These are phyloP conservation scores for Pythium rhizo-oryzae DNA, from an alignment of 352 stramenopile species.

Conservation along the genomic window DNA sequence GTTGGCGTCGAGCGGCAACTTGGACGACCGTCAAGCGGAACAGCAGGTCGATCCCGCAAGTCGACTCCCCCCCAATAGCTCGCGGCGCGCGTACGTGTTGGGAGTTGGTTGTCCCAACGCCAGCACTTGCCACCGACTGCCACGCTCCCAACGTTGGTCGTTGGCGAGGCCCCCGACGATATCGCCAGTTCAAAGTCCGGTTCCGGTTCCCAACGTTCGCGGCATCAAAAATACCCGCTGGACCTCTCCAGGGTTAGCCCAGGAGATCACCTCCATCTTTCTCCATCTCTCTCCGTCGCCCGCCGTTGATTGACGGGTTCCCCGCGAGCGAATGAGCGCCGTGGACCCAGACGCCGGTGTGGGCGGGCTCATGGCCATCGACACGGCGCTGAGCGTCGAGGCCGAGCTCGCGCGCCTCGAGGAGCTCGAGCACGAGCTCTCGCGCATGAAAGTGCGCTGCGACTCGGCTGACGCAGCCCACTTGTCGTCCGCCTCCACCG, in stretches of 20 bases:
- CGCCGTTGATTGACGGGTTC: slow-evolving; percentile 3
- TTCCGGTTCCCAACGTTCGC: no score
- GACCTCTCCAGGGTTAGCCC: neutral
- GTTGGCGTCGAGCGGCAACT: neutral
- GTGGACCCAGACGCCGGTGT: neutral
- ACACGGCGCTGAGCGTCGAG: slow-evolving; percentile 20
- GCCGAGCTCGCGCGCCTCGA: slow-evolving; percentile 22
- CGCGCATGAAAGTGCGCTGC: slow-evolving; percentile 34
- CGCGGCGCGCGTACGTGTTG: no score
- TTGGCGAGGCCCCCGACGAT: no score
- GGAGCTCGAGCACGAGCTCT: slow-evolving; percentile 26
- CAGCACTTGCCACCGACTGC: no score
- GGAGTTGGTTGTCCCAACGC: no score
- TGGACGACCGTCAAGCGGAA: neutral
- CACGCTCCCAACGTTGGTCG: no score
- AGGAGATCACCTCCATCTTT: neutral
- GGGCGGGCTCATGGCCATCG: slow-evolving; percentile 14
- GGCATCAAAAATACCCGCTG: neutral
- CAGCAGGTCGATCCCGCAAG: neutral
- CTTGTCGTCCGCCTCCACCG: slow-evolving; percentile 27
- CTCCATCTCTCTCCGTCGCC: neutral
- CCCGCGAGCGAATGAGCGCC: neutral
- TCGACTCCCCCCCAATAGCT: neutral
- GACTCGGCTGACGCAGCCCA: slow-evolving; percentile 33
- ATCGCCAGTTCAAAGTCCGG: no score